phyloP scores from a whole-genome alignment of 1,139 yeast species.

The Debaryomyces sp. region DNA sequence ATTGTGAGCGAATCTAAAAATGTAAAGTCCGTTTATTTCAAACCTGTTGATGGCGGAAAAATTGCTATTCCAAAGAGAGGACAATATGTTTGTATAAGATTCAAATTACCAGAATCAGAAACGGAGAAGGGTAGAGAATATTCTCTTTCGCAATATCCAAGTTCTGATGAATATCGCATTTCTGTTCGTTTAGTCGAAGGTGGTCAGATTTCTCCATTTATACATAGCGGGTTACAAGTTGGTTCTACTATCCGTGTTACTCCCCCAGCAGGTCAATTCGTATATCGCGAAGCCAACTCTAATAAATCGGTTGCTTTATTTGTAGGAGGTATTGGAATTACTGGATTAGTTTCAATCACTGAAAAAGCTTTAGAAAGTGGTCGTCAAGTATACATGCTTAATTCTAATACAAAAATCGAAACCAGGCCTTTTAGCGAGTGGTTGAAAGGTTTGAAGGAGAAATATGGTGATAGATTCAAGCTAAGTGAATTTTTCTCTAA shows the following conservation, averaged over 20 bases:
- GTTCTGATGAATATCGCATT: constrained; percentile 47
- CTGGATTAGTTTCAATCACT: constrained; percentile 60
- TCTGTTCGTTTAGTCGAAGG: constrained; percentile 50
- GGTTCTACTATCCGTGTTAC: constrained; percentile 56
- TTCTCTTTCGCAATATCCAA: constrained; percentile 44
- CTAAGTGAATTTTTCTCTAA: constrained; percentile 25
- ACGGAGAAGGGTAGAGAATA: constrained; percentile 52
- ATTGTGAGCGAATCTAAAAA: constrained; percentile 47
- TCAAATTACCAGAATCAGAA: constrained; percentile 33
- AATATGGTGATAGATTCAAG: constrained; percentile 20
- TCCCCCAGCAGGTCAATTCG: constrained; percentile 64
- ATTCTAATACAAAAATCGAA: constrained; percentile 29
- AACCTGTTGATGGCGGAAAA: constrained; percentile 46
- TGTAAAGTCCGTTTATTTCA: constrained; percentile 55
- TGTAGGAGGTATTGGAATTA: constrained; percentile 71
- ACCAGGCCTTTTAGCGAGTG: constrained; percentile 31
- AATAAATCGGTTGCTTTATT: constrained; percentile 38
- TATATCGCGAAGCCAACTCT: constrained; percentile 29
- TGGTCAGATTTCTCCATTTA: constrained; percentile 56
- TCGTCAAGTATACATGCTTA: constrained; percentile 28
- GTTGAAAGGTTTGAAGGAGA: constrained; percentile 19
- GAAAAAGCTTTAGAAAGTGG: constrained; percentile 37
- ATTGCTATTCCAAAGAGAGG: constrained; percentile 51
- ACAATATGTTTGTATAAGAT: constrained; percentile 61
- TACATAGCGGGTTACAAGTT: constrained; percentile 51